Percentiles rank a stretch among this genome's conserved stretches.
Evolutionary conservation across 1,284 basidiomycete genomes (phyloP).

Genomic region (Singerocomus inundabilis): DNA sequence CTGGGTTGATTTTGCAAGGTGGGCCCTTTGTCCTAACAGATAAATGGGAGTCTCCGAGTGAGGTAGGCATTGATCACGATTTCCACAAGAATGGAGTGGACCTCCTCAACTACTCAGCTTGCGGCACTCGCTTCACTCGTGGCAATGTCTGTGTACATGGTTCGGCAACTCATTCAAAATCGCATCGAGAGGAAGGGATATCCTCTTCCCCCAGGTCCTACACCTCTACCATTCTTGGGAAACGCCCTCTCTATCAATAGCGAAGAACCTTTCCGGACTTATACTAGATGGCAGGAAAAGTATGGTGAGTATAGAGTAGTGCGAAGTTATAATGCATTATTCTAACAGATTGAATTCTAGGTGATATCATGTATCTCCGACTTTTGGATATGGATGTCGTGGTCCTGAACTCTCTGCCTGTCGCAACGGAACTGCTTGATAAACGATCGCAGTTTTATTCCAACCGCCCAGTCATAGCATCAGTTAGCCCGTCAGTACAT

Average conservation of each 20-base stretch:
- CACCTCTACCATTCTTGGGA: conserved; percentile 13
- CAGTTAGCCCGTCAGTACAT: conserved; percentile 2
- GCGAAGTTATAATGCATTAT: too few species aligned
- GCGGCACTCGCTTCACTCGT: not conserved
- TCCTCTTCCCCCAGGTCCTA: conserved; percentile 12
- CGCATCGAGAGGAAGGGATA: not conserved
- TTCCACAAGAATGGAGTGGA: too few species aligned
- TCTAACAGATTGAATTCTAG: too few species aligned
- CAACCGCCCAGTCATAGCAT: conserved; percentile 13
- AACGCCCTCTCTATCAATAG: conserved; percentile 5
- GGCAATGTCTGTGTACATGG: not conserved
- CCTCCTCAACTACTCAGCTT: not conserved
- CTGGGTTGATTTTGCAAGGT: too few species aligned
- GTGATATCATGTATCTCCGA: too few species aligned
- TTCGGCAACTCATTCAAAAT: not conserved
- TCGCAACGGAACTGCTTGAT: conserved; percentile 8
- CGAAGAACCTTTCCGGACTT: conserved; percentile 12
- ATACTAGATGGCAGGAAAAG: conserved; percentile 13
- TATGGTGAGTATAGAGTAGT: too few species aligned
- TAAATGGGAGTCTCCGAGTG: too few species aligned
- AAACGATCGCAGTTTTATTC: conserved; percentile 20
- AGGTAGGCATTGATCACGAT: too few species aligned
- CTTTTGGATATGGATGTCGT: conserved; percentile 12
- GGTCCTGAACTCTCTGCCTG: conserved; percentile 8
- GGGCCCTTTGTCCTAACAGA: too few species aligned